Percentiles rank a stretch among this genome's conserved stretches.
Conservation (phyloP, 805 yeast species). For the Wilhelminamyces savonicus region DNA sequence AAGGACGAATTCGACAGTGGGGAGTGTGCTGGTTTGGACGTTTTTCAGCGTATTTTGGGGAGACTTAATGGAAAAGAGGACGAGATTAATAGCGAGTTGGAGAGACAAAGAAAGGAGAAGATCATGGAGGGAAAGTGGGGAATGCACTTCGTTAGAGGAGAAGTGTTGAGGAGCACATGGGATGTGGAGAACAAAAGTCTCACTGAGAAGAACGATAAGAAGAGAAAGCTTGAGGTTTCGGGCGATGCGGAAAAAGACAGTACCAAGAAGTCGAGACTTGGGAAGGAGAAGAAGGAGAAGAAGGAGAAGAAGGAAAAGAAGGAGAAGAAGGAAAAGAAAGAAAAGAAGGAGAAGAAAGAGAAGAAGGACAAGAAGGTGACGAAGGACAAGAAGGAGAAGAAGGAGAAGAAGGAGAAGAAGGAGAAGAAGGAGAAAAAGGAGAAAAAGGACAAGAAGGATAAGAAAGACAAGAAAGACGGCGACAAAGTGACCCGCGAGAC, state of each 20-base stretch:
- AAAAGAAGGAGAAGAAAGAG: slow-evolving; percentile 16
- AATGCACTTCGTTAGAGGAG: slow-evolving; percentile 81
- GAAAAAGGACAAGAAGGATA: slow-evolving; percentile 6
- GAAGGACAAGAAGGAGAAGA: slow-evolving; percentile 19
- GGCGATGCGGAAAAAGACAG: neutral
- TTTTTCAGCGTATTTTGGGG: slow-evolving; percentile 85
- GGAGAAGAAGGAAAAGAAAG: slow-evolving; percentile 14
- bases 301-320: slow-evolving; percentile 15
- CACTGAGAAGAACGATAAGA: slow-evolving; percentile 7
- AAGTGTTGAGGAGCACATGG: slow-evolving; percentile 77
- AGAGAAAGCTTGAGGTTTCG: slow-evolving; percentile 12
- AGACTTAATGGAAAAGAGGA: slow-evolving; percentile 83
- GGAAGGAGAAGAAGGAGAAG: slow-evolving; percentile 15
- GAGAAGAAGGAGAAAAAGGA: slow-evolving; percentile 5
- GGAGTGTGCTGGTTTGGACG: slow-evolving; percentile 87
- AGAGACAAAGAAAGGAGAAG: slow-evolving; percentile 58
- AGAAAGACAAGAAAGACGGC: neutral
- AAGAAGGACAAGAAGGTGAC: slow-evolving; percentile 18
- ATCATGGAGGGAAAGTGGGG: slow-evolving; percentile 87
- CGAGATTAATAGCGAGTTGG: slow-evolving; percentile 56
- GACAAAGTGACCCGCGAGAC: too few relatives aligned
- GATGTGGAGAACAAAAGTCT: slow-evolving; percentile 44
- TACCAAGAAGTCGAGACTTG: slow-evolving; percentile 7
- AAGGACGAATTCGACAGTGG: slow-evolving; percentile 71
- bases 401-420: slow-evolving; percentile 16